Conservation (phyloP, 2,329 filamentous ascomycete genomes). For the Dothideomycetes sp. region DNA sequence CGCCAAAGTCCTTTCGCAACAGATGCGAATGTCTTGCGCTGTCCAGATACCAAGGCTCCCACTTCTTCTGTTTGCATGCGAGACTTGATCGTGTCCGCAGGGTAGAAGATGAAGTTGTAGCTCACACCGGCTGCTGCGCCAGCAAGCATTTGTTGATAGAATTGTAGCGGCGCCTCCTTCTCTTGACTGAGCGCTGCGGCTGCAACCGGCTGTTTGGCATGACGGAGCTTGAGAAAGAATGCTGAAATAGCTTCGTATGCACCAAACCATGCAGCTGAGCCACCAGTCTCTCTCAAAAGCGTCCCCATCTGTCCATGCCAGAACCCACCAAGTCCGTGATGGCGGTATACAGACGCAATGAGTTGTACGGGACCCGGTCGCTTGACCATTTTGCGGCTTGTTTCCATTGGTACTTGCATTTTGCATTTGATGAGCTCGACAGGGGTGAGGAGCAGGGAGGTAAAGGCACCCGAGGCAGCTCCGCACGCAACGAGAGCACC, state of each 20-base stretch:
- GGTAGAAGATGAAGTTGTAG: conserved; percentile 97
- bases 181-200: conserved; percentile 14
- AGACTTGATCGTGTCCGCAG: conserved; percentile 93
- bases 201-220: conserved; percentile 23
- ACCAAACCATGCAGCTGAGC: conserved; percentile 91
- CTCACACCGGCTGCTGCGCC: conserved; percentile 82
- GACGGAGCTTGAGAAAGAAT: conserved; percentile 46
- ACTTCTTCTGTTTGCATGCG: conserved; percentile 81
- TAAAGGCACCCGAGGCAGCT: conserved; percentile 77
- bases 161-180: conserved; percentile 48
- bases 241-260: conserved; percentile 64
- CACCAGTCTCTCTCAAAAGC: conserved; percentile 84
- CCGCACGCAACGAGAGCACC: conserved; percentile 67
- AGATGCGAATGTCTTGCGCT: conserved; percentile 54
- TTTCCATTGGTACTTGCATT: conserved; percentile 59
- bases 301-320: conserved; percentile 95
- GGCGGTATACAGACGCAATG: conserved; percentile 67
- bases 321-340: conserved; percentile 75
- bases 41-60: conserved; percentile 35
- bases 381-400: conserved; percentile 21
- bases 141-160: conserved; percentile 80
- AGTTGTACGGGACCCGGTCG: conserved; percentile 57
- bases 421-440: conserved; percentile 98
- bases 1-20: conserved; percentile 68
- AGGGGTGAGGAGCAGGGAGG: conserved; percentile 82